Evolutionary conservation across 2,329 filamentous ascomycete species (phyloP).

Genomic region (Aspergillus proliferans): DNA sequence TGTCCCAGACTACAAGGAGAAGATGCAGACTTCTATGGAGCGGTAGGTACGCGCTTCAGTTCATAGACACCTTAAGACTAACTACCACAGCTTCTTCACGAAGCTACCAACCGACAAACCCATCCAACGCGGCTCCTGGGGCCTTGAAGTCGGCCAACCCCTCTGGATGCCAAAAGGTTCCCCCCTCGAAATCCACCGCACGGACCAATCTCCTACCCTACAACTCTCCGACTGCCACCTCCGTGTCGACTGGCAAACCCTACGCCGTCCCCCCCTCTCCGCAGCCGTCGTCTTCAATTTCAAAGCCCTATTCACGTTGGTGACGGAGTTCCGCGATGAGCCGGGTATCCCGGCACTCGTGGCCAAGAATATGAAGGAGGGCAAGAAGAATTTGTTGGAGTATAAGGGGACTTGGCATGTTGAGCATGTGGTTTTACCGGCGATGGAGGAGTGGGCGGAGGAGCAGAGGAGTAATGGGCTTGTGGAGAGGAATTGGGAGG

Average conservation of each 20-base stretch:
- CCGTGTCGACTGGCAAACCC: conserved; percentile 82
- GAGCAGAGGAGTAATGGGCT: conserved; percentile 62
- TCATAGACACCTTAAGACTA: too few species aligned
- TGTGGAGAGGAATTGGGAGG: conserved; percentile 58
- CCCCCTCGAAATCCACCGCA: conserved; percentile 56
- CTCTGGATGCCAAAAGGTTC: conserved; percentile 68
- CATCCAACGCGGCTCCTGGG: conserved; percentile 82
- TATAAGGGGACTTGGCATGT: conserved; percentile 81
- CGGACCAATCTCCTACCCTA: conserved; percentile 53
- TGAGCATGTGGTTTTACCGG: conserved; percentile 64
- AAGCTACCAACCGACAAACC: conserved; percentile 68
- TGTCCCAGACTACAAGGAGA: conserved; percentile 79
- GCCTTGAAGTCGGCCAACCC: conserved; percentile 67
- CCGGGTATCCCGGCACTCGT: conserved; percentile 65
- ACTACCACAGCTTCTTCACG: conserved; percentile 61
- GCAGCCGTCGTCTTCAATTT: conserved; percentile 79
- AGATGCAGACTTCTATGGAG: conserved; percentile 85
- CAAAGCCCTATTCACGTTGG: conserved; percentile 74
- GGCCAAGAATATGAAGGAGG: conserved; percentile 62
- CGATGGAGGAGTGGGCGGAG: conserved; percentile 55
- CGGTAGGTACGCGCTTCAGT: conserved; percentile 44
- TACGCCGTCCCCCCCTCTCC: conserved; percentile 70
- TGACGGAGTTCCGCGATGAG: conserved; percentile 64
- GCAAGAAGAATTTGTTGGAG: conserved; percentile 64
- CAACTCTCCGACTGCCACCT: conserved; percentile 57